Evolutionary conservation across 2,329 filamentous ascomycete genomes (phyloP).

Genomic region (Coniochaeta sp.): DNA sequence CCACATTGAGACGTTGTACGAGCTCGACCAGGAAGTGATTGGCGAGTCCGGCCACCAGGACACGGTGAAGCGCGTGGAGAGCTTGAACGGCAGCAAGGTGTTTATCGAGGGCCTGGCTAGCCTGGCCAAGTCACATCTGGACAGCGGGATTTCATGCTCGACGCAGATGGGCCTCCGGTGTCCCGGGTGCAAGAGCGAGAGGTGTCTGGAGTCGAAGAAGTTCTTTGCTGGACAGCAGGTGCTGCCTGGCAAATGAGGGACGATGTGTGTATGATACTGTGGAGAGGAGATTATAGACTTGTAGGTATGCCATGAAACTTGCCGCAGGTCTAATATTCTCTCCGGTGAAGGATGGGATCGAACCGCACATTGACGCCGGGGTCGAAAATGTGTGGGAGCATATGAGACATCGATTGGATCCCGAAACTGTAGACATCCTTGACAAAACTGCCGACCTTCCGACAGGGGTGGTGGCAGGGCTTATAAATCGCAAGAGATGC

Average conservation of each 20-base stretch:
- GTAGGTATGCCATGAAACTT: neutral
- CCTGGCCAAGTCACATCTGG: conserved; percentile 74
- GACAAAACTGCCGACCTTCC: neutral
- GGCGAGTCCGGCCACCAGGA: conserved; percentile 73
- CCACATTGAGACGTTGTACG: conserved; percentile 94
- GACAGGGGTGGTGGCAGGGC: neutral
- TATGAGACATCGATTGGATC: no score
- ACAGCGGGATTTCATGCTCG: conserved; percentile 61
- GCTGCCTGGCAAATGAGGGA: conserved; percentile 2
- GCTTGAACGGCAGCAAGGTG: conserved; percentile 80
- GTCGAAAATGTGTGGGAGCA: no score
- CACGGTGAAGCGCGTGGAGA: conserved; percentile 83
- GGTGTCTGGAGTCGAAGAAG: conserved; percentile 71
- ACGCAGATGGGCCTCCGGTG: conserved; percentile 85
- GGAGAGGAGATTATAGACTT: neutral
- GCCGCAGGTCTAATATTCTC: no score
- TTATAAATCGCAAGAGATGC: neutral
- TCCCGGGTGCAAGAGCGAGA: conserved; percentile 86
- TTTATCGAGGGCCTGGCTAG: conserved; percentile 90
- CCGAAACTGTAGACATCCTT: no score
- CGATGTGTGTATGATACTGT: neutral
- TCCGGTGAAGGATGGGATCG: no score
- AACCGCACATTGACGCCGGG: no score
- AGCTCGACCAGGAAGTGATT: conserved; percentile 92
- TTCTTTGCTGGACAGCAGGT: conserved; percentile 44